Percentiles rank a stretch among this genome's conserved stretches.
phyloP scores from a whole-genome alignment of 768 basidiomycete species.

The Termitomyces sp. region DNA sequence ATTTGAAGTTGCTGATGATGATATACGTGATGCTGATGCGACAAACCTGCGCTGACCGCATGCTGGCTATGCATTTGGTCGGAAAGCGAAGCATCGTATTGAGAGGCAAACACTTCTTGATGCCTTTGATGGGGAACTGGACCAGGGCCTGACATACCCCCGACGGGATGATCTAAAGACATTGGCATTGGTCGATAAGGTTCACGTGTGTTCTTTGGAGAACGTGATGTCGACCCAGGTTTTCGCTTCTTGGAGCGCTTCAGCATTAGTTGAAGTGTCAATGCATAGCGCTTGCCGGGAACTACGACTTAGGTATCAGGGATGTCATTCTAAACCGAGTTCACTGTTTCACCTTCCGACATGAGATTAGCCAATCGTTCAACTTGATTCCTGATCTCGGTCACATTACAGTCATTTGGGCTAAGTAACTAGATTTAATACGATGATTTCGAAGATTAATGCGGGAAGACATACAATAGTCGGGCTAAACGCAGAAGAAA shows the following conservation, averaged over 20 bases:
- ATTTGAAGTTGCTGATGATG: constrained; percentile 23
- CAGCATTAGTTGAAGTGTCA: constrained; percentile 87
- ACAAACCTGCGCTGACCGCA: constrained; percentile 12
- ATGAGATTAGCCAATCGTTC: constrained; percentile 75
- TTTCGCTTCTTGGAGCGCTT: constrained; percentile 70
- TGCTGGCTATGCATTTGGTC: constrained; percentile 25
- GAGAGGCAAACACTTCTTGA: constrained; percentile 53
- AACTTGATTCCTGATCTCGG: constrained; percentile 71
- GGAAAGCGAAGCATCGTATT: constrained; percentile 45
- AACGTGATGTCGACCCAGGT: constrained; percentile 51
- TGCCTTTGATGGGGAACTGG: constrained; percentile 33
- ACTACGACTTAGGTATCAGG: constrained; percentile 41
- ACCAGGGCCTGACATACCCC: constrained; percentile 20
- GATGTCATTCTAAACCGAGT: background rate
- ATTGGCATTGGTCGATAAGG: constrained; percentile 45
- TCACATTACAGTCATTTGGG: constrained; percentile 79
- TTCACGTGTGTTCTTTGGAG: constrained; percentile 58
- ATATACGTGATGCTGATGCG: constrained; percentile 23
- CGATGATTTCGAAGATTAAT: background rate
- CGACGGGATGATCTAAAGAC: constrained; percentile 39
- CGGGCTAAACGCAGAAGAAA: constrained; percentile 84
- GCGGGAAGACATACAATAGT: constrained; percentile 62
- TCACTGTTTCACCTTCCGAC: constrained; percentile 60
- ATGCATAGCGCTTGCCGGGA: constrained; percentile 89
- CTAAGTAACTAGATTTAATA: constrained; percentile 34